Percentiles rank a stretch among this genome's conserved stretches.
Evolutionary conservation across 140 eudicot genomes (phyloP).

Genomic region (Bidens hawaiensis): DNA sequence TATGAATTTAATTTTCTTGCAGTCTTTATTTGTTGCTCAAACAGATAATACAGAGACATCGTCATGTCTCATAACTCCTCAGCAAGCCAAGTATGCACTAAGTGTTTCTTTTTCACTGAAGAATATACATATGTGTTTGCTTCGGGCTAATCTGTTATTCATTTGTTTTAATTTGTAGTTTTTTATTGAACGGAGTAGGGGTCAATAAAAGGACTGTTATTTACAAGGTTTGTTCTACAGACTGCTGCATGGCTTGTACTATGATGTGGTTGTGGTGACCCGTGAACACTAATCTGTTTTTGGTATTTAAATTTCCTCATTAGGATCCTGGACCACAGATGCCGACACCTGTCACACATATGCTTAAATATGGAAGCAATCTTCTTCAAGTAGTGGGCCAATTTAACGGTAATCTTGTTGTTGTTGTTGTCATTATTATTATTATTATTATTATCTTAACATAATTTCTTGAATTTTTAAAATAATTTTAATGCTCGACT

Average conservation of each 20-base stretch:
- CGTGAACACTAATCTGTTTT: conserved; percentile 13
- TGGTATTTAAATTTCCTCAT: background rate
- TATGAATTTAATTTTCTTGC: conserved; percentile 6
- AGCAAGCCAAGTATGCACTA: conserved; percentile 61
- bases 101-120: background rate
- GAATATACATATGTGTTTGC: background rate
- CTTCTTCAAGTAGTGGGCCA: conserved; percentile 91
- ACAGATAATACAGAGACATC: conserved; percentile 64
- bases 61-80: conserved; percentile 66
- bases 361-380: conserved; percentile 81
- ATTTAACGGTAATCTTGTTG: conserved; percentile 55
- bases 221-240: conserved; percentile 54
- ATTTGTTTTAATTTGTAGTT: conserved; percentile 29
- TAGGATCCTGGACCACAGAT: conserved; percentile 86
- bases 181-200: conserved; percentile 72
- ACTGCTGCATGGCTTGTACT: conserved; percentile 10
- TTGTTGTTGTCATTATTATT: too few species aligned
- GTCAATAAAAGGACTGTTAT: conserved; percentile 64
- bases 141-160: conserved; percentile 12
- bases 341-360: conserved; percentile 59
- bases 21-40: conserved; percentile 74
- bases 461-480: background rate
- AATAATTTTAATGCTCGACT: conserved; percentile 14
- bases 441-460: background rate
- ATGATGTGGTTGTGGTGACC: conserved; percentile 11